Conservation (phyloP, 2,329 filamentous ascomycete genomes). For the Rutstroemia sp. region DNA sequence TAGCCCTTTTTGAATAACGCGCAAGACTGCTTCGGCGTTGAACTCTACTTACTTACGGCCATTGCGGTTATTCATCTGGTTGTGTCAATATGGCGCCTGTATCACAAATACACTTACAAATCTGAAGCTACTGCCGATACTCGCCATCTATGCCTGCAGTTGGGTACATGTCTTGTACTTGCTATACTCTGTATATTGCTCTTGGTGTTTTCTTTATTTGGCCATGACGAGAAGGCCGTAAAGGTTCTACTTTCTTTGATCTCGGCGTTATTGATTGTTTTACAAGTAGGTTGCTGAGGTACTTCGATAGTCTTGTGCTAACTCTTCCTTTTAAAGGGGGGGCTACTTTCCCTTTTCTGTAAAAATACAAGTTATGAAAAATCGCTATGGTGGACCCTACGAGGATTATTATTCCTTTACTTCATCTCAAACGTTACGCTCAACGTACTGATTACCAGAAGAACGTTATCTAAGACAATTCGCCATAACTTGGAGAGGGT, state of each 20-base stretch:
- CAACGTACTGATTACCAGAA: no score
- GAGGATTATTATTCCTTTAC: no score
- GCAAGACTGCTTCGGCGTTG: no score
- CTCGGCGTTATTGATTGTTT: not conserved
- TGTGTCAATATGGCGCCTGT: not conserved
- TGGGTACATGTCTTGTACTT: not conserved
- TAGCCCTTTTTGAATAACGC: no score
- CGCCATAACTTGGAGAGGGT: no score
- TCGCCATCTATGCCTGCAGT: not conserved
- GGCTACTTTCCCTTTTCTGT: no score
- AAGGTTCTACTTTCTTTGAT: not conserved
- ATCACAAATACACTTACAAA: not conserved
- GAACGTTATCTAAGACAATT: no score
- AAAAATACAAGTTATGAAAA: no score
- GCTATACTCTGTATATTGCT: not conserved
- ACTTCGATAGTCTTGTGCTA: no score
- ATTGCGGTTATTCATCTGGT: not conserved
- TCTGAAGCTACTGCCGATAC: not conserved
- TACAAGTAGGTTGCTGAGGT: not conserved
- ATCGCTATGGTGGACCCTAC: not conserved
- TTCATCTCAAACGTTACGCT: no score
- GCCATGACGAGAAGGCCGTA: not conserved
- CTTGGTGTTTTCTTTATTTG: not conserved
- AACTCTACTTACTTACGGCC: no score
- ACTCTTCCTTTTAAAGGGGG: no score